Evolutionary conservation across 371 early-diverging fungal species (phyloP).

Genomic region (Caulochytrium protostelioides): DNA sequence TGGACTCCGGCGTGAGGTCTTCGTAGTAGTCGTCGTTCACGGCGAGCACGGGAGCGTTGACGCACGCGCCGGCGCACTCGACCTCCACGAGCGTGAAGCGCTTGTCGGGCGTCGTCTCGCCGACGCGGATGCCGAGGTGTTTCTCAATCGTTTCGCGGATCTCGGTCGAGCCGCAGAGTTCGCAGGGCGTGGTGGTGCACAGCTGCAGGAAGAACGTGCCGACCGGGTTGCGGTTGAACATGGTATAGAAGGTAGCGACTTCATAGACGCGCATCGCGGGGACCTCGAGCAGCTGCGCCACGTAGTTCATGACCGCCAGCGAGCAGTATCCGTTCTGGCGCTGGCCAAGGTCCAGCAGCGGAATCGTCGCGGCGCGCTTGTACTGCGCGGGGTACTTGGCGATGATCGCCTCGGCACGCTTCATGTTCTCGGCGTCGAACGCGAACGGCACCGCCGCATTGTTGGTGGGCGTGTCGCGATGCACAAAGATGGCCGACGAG

Average conservation of each 20-base stretch:
- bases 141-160: slow-evolving; percentile 68
- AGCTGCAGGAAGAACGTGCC: slow-evolving; percentile 94
- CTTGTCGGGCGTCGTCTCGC: slow-evolving; percentile 83
- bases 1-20: slow-evolving; percentile 85
- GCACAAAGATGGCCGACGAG: slow-evolving; percentile 13
- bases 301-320: slow-evolving; percentile 88
- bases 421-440: slow-evolving; percentile 55
- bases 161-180: slow-evolving; percentile 75
- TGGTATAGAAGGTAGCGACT: slow-evolving; percentile 96
- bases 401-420: slow-evolving; percentile 63
- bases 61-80: slow-evolving; percentile 97
- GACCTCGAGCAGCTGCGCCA: slow-evolving; percentile 77
- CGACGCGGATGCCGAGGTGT: slow-evolving; percentile 71
- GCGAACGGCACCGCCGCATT: slow-evolving; percentile 67
- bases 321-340: slow-evolving; percentile 72
- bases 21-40: slow-evolving; percentile 95
- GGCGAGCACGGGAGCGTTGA: slow-evolving; percentile 91
- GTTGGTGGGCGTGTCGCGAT: slow-evolving; percentile 79
- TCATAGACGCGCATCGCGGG: slow-evolving; percentile 98
- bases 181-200: slow-evolving; percentile 94
- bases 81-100: slow-evolving; percentile 93
- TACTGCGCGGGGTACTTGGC: slow-evolving; percentile 90
- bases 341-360: slow-evolving; percentile 85
- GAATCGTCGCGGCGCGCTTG: slow-evolving; percentile 92
- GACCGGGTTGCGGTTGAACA: slow-evolving; percentile 51